Evolutionary conservation across 345 rosid species (phyloP), one percentile per base, ranked within the genome.

Genomic region (Luvunga scandens): DNA sequence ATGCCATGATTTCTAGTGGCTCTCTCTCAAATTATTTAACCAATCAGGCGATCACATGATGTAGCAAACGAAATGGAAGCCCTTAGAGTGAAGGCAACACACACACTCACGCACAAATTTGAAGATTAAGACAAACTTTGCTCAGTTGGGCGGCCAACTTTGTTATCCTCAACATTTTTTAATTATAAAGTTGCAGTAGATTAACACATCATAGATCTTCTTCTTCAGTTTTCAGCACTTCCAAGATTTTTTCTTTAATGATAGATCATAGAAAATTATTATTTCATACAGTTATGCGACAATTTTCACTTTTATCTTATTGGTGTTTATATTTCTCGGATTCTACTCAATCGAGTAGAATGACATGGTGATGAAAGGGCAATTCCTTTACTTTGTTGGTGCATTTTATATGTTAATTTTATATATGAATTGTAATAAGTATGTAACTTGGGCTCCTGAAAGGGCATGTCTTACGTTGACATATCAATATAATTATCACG

Each of bases 211-310:
- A 61, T 34, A 69, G 21, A 28, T 77, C 61, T 59, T 70, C 48
- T 42, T 77, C 80, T 45, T 77, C 62, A 14, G 69, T 77, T 77
- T 77, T 39, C 75, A 69, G 62, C 75, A 42, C 60, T 69, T 38
- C 34, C 69, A 45, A 64, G 70, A 42, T 63, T 28, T 24, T 30
- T 5, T 48, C 31, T 75, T 53, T 53, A 53, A 50, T 27, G 39
- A 24, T 27, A 61, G 27, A 27, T 28, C 36, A 62, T 62, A 59
- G 18, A 60, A 39, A 62, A 9, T 62, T 59, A 25, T 60, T 73
- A 18, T 34, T 38, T 60, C 28, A 8, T 16, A 36, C 36, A 60
- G 67, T 56, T 61, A 24, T 39, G 27, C 18, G 34, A 36, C 24
- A 28, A 39, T 39, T 19, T 57, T 34, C 76, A 59, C 68, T 27